Evolutionary conservation across 1,139 yeast species (phyloP).

Genomic region (Magnusiomyces paraingens): DNA sequence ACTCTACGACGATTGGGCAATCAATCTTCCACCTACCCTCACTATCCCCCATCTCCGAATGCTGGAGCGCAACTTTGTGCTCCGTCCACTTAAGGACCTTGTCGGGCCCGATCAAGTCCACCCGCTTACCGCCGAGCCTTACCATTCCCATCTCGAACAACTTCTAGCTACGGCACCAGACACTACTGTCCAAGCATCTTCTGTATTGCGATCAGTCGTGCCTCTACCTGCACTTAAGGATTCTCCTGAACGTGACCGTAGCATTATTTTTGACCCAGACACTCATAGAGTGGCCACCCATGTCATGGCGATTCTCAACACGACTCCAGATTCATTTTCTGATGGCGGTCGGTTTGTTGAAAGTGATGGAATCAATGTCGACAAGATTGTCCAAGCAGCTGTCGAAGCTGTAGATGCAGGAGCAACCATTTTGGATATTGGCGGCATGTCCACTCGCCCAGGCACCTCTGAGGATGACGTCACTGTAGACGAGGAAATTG

Average conservation of each 20-base stretch:
- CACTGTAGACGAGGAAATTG: conserved; percentile 49
- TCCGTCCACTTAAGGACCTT: conserved; percentile 81
- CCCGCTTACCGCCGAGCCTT: conserved; percentile 80
- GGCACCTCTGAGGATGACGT: conserved; percentile 51
- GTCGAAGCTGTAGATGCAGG: conserved; percentile 49
- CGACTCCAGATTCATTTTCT: conserved; percentile 93
- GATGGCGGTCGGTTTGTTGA: conserved; percentile 58
- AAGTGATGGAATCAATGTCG: conserved; percentile 27
- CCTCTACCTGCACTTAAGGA: conserved; percentile 26
- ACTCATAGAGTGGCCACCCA: conserved; percentile 24
- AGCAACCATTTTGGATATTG: conserved; percentile 71
- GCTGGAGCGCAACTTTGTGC: conserved; percentile 84
- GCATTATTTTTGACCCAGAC: conserved; percentile 26
- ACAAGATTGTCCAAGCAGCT: conserved; percentile 39
- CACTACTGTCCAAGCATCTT: conserved; percentile 26
- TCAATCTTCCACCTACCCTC: conserved; percentile 48
- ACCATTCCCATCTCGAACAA: conserved; percentile 60
- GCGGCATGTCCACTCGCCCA: conserved; percentile 91
- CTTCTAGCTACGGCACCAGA: conserved; percentile 35
- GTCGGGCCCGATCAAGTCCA: conserved; percentile 58
- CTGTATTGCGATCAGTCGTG: conserved; percentile 28
- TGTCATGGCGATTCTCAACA: conserved; percentile 81
- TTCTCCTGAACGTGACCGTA: conserved; percentile 10
- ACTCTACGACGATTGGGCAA: conserved; percentile 54
- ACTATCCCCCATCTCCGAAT: conserved; percentile 80